Evolutionary conservation across 164 flowering plant genomes (phyloP).

Genomic region (Stephania cephalantha): DNA sequence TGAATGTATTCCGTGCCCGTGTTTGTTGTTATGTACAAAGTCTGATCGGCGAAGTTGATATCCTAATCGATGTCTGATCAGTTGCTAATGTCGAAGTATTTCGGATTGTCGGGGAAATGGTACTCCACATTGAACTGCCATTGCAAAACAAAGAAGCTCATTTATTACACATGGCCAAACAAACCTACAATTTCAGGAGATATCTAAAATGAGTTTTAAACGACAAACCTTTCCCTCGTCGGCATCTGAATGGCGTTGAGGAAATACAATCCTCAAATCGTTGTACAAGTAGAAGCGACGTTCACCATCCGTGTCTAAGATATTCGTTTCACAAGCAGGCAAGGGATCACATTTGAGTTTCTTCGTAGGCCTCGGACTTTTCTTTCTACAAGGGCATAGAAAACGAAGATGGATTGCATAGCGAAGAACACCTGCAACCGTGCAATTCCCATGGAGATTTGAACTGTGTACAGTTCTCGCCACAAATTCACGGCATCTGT

Average conservation of each 20-base stretch:
- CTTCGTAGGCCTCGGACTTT: constrained; percentile 39
- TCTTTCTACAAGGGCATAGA: constrained; percentile 56
- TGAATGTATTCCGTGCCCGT: not conserved
- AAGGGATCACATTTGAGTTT: constrained; percentile 58
- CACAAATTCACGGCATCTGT: constrained; percentile 22
- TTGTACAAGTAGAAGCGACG: constrained; percentile 79
- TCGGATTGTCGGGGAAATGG: constrained; percentile 79
- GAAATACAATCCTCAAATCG: constrained; percentile 86
- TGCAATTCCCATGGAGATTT: constrained; percentile 40
- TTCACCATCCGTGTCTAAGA: constrained; percentile 32
- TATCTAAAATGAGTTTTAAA: constrained; percentile 9
- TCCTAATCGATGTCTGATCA: constrained; percentile 13
- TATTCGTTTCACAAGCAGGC: constrained; percentile 30
- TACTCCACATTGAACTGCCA: constrained; percentile 86
- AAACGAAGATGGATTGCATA: constrained; percentile 94
- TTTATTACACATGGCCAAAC: too few relatives aligned
- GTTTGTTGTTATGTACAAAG: not conserved
- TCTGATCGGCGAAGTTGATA: not conserved
- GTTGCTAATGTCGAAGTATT: constrained; percentile 64
- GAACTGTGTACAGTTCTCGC: constrained; percentile 33
- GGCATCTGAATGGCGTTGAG: constrained; percentile 90
- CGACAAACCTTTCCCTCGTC: constrained; percentile 89
- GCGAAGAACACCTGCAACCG: constrained; percentile 62
- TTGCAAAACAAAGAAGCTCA: constrained; percentile 10
- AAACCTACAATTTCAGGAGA: too few relatives aligned